phyloP scores from a whole-genome alignment of 2,329 filamentous ascomycete genomes.

The Fusarium liriodendri region DNA sequence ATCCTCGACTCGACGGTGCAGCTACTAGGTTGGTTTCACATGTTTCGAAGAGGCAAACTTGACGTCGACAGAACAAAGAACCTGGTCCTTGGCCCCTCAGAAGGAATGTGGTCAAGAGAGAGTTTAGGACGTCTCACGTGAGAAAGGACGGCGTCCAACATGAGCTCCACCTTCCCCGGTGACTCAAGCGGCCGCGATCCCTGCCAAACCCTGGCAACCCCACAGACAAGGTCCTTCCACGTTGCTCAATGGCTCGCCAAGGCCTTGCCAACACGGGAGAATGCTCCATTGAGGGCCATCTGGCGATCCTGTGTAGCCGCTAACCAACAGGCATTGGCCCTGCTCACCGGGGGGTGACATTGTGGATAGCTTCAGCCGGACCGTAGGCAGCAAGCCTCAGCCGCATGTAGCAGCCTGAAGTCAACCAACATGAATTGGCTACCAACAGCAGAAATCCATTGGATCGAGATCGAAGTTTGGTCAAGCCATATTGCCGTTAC shows the following conservation, averaged over 20 bases:
- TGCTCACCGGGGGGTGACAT: conserved; percentile 3
- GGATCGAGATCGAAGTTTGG: background rate
- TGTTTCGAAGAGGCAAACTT: background rate
- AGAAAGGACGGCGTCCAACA: background rate
- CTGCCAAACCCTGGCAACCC: background rate
- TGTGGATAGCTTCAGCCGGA: conserved; percentile 13
- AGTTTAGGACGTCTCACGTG: conserved; percentile 12
- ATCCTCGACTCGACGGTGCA: background rate
- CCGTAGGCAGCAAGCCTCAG: conserved; percentile 29
- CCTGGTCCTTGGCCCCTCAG: background rate
- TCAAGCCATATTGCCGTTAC: background rate
- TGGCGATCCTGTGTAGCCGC: background rate
- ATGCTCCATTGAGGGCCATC: background rate
- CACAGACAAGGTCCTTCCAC: background rate
- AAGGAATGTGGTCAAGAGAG: background rate
- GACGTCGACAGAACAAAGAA: background rate
- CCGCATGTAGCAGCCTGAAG: conserved; percentile 16
- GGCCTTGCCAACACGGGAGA: background rate
- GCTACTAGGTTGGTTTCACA: background rate
- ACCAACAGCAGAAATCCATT: background rate
- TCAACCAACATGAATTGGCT: background rate
- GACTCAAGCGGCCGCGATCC: conserved; percentile 36
- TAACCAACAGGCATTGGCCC: background rate
- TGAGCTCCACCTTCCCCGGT: conserved; percentile 33
- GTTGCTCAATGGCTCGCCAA: background rate